Evolutionary conservation across 2,329 filamentous ascomycete species (phyloP).

Genomic region (Tricladium varicosporioides): DNA sequence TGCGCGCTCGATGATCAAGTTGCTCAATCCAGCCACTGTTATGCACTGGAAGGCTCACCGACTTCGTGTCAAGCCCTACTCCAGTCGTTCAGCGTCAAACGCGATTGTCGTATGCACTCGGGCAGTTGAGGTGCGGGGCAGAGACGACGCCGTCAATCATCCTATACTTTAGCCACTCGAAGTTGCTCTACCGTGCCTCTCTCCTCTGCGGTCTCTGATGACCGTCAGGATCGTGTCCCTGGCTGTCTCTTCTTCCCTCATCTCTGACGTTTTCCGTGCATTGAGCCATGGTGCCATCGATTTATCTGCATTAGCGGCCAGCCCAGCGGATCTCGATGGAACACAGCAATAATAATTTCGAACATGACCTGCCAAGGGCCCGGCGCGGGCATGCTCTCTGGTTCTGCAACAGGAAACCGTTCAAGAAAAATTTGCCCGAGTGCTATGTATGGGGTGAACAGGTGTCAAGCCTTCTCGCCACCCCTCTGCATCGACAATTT

Average conservation of each 20-base stretch:
- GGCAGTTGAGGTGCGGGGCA: conserved; percentile 34
- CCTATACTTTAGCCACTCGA: conserved; percentile 23
- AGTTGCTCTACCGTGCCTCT: conserved; percentile 18
- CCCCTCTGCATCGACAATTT: conserved; percentile 33
- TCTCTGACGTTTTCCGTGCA: conserved; percentile 31
- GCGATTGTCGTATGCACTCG: conserved; percentile 25
- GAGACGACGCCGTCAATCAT: conserved; percentile 16
- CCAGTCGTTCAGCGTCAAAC: conserved; percentile 35
- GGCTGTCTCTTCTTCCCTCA: conserved; percentile 20
- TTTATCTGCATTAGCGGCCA: conserved; percentile 34
- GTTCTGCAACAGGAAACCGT: conserved; percentile 22
- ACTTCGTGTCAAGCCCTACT: conserved; percentile 38
- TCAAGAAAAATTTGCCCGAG: conserved; percentile 25
- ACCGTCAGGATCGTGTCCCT: conserved; percentile 27
- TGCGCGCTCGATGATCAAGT: conserved; percentile 19
- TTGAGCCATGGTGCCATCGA: conserved; percentile 26
- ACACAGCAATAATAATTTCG: conserved; percentile 10
- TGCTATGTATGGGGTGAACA: conserved; percentile 19
- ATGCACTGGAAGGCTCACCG: conserved; percentile 36
- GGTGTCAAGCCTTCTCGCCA: conserved; percentile 33
- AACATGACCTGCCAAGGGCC: conserved; percentile 16
- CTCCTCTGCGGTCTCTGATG: conserved; percentile 14
- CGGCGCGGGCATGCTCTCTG: conserved; percentile 6
- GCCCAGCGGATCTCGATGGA: conserved; percentile 29
- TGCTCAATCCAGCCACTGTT: conserved; percentile 31